Percentiles rank a stretch among this genome's conserved stretches.
These are phyloP conservation scores for Penicillium ochrochloron DNA, from an alignment of 495 filamentous ascomycete species.

Conservation along the genomic window DNA sequence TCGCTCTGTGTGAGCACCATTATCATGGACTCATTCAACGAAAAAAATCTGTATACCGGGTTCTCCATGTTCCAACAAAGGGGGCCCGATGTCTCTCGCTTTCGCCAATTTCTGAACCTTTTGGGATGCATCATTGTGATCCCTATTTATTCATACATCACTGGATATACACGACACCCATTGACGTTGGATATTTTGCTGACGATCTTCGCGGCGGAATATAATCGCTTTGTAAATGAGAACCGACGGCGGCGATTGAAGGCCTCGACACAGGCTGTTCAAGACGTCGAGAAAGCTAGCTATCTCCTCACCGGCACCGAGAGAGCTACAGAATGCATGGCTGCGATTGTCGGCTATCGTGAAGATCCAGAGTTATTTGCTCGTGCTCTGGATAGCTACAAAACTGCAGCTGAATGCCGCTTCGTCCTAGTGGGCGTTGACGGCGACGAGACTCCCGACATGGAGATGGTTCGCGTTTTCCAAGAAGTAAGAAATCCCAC, in stretches of 20 bases:
- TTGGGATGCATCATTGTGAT: conserved; percentile 32
- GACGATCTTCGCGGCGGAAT: conserved; percentile 33
- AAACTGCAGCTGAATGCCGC: conserved; percentile 28
- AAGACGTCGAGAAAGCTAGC: conserved; percentile 25
- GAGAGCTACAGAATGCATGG: conserved; percentile 30
- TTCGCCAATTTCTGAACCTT: conserved; percentile 34
- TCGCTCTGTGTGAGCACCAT: conserved; percentile 3
- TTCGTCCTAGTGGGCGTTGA: conserved; percentile 39
- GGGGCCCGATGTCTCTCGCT: conserved; percentile 30
- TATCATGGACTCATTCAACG: conserved; percentile 16
- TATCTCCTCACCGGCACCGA: background rate
- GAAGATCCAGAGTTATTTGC: conserved; percentile 38
- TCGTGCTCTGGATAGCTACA: conserved; percentile 40
- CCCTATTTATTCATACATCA: conserved; percentile 30
- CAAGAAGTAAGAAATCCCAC: conserved; percentile 13
- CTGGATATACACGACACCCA: conserved; percentile 28
- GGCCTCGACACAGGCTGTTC: conserved; percentile 1
- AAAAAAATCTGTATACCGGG: conserved; percentile 21
- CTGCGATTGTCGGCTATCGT: conserved; percentile 40
- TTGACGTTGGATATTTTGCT: conserved; percentile 33
- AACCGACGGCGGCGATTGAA: conserved; percentile 22
- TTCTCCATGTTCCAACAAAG: conserved; percentile 26
- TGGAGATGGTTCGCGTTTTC: conserved; percentile 41
- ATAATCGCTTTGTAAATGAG: conserved; percentile 33
- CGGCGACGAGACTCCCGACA: conserved; percentile 34